Evolutionary conservation across 179 eudicot genomes (phyloP).

Genomic region (Heliamphora ciliata): DNA sequence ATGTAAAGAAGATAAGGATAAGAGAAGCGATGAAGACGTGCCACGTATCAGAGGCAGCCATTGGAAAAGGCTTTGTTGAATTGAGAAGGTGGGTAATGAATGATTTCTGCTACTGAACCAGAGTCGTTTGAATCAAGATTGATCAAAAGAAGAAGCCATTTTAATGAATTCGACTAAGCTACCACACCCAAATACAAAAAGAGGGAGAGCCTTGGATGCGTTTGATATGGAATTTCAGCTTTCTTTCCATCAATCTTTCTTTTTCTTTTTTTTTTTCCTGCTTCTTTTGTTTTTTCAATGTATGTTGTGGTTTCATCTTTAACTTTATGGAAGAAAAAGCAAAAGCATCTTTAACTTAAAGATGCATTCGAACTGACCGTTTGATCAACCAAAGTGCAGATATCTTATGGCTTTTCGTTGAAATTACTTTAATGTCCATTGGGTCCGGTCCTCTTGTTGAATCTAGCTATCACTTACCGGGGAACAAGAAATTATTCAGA

Average conservation of each 20-base stretch:
- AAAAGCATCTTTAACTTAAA: slow-evolving; percentile 23
- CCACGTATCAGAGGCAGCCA: slow-evolving; percentile 20
- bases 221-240: slow-evolving; percentile 17
- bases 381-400: slow-evolving; percentile 17
- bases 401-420: not conserved
- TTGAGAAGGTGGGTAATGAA: slow-evolving; percentile 9
- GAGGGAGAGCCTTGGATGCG: slow-evolving; percentile 22
- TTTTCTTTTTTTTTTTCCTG: not conserved
- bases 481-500: not conserved
- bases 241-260: not conserved
- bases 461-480: not conserved
- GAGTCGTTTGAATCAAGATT: slow-evolving; percentile 12
- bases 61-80: slow-evolving; percentile 7
- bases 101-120: not conserved
- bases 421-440: slow-evolving; percentile 12
- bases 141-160: slow-evolving; percentile 11
- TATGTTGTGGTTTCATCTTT: slow-evolving; percentile 28
- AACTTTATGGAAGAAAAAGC: slow-evolving; percentile 31
- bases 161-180: not conserved
- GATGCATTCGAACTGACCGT: slow-evolving; percentile 22
- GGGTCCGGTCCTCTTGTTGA: not conserved
- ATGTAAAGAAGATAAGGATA: slow-evolving; percentile 18
- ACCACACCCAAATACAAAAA: not conserved
- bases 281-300: slow-evolving; percentile 12
- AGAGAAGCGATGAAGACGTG: slow-evolving; percentile 19